Conservation (phyloP, 2,329 filamentous ascomycete species). For the Fusarium musae region DNA sequence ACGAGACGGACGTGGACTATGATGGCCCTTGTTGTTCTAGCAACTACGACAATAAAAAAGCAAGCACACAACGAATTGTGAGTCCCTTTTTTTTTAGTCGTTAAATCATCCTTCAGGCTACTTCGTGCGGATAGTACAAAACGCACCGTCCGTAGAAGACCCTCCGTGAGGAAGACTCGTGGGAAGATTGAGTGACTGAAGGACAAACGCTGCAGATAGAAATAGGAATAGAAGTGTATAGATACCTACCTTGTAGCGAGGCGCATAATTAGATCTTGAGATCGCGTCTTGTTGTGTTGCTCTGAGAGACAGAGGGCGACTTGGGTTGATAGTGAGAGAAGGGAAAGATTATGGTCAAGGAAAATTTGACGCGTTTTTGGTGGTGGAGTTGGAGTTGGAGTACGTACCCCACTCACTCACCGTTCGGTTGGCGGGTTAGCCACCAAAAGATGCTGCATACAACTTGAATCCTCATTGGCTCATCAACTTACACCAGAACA, state of each 20-base stretch:
- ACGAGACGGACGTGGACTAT: slow-evolving; percentile 61
- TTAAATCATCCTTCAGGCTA: slow-evolving; percentile 48
- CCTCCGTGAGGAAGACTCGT: slow-evolving; percentile 51
- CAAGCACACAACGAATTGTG: background rate
- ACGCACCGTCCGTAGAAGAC: slow-evolving; percentile 51
- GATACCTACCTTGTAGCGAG: background rate
- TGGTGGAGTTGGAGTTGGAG: background rate
- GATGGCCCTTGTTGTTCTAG: slow-evolving; percentile 62
- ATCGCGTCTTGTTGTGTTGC: background rate
- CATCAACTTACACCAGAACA: slow-evolving; percentile 1
- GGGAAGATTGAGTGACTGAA: slow-evolving; percentile 46
- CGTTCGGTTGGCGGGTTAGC: slow-evolving; percentile 21
- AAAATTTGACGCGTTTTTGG: slow-evolving; percentile 30
- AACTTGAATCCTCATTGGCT: slow-evolving; percentile 14
- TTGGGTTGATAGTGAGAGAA: background rate
- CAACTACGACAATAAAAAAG: slow-evolving; percentile 47
- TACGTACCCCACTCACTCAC: background rate
- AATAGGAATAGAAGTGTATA: background rate
- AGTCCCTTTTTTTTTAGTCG: background rate
- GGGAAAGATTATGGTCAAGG: background rate
- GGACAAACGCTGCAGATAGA: slow-evolving; percentile 43
- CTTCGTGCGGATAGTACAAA: slow-evolving; percentile 51
- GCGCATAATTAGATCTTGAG: background rate
- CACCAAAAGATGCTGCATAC: background rate
- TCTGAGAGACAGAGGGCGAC: background rate